phyloP scores from a whole-genome alignment of 371 early-diverging fungal species.

The Mortierella polycephala region DNA sequence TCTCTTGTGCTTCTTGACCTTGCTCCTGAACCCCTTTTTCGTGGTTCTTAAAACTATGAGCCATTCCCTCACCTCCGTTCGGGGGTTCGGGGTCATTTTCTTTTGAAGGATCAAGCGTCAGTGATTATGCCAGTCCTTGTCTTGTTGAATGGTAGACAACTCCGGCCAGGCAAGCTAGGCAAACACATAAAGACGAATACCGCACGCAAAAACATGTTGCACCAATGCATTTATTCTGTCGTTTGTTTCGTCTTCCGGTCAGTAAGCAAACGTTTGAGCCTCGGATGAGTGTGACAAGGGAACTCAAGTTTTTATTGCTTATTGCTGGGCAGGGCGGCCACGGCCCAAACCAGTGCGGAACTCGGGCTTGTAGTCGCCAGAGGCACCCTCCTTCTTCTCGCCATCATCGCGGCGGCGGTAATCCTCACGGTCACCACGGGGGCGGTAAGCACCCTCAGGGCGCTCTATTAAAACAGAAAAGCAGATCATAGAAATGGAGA shows the following conservation, averaged over 20 bases:
- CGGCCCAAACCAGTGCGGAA: constrained; percentile 90
- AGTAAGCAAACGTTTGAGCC: constrained; percentile 9
- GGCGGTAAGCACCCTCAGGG: constrained; percentile 69
- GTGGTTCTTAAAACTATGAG: too few relatives aligned
- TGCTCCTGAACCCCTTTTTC: too few relatives aligned
- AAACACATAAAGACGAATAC: too few relatives aligned
- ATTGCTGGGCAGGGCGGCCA: constrained; percentile 58
- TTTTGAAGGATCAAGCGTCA: too few relatives aligned
- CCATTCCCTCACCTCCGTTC: too few relatives aligned
- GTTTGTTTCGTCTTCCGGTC: constrained; percentile 14
- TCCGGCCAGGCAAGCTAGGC: too few relatives aligned
- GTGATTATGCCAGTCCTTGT: too few relatives aligned
- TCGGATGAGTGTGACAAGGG: constrained; percentile 1
- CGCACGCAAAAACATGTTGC: background rate
- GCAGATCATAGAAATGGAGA: background rate
- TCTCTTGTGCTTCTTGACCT: too few relatives aligned
- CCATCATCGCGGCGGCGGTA: constrained; percentile 87
- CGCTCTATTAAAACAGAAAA: constrained; percentile 34
- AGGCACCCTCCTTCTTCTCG: constrained; percentile 91
- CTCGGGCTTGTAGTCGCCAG: constrained; percentile 95
- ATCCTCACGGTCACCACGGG: constrained; percentile 81
- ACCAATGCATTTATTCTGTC: constrained; percentile 16
- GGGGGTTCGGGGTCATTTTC: too few relatives aligned
- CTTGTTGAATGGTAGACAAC: too few relatives aligned
- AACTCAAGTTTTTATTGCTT: constrained; percentile 39